Percentiles rank a stretch among this genome's conserved stretches.
Conservation (phyloP, 345 rosid species). For the Carallia brachiata region DNA sequence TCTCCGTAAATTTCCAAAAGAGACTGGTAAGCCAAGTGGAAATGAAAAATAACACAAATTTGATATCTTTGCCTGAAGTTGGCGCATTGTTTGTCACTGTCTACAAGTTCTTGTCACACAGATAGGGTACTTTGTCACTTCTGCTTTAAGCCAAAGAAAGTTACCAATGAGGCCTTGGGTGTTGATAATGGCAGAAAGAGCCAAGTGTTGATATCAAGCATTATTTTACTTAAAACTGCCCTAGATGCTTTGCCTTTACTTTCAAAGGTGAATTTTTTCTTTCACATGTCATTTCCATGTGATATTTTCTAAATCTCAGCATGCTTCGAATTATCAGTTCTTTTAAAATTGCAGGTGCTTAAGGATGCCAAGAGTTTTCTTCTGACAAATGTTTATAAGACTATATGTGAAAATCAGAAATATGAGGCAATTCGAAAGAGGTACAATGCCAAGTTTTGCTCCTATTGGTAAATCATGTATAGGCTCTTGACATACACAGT, state of each 20-base stretch:
- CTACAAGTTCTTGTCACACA: constrained; percentile 34
- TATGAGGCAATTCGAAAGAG: constrained; percentile 75
- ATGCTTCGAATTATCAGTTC: constrained; percentile 4
- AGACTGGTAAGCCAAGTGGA: constrained; percentile 57
- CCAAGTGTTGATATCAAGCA: constrained; percentile 82
- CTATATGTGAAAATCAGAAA: constrained; percentile 71
- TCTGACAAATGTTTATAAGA: constrained; percentile 69
- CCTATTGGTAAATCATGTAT: constrained; percentile 11
- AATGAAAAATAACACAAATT: not conserved
- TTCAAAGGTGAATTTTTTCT: constrained; percentile 51
- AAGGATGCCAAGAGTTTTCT: constrained; percentile 86
- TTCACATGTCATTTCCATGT: not conserved
- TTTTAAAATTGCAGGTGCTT: constrained; percentile 55
- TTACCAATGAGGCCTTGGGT: constrained; percentile 58
- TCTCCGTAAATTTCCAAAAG: constrained; percentile 93
- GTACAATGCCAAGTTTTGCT: constrained; percentile 30
- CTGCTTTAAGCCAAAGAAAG: constrained; percentile 93
- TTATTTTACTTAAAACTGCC: constrained; percentile 91
- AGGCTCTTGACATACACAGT: not conserved
- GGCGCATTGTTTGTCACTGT: constrained; percentile 15
- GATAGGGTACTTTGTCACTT: constrained; percentile 96
- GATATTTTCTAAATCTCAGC: not conserved
- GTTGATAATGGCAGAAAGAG: constrained; percentile 72
- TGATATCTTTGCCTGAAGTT: constrained; percentile 11
- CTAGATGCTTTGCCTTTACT: constrained; percentile 91